These are phyloP conservation scores for Avicennia marina DNA, from an alignment of 257 asterid species.

Conservation along the genomic window DNA sequence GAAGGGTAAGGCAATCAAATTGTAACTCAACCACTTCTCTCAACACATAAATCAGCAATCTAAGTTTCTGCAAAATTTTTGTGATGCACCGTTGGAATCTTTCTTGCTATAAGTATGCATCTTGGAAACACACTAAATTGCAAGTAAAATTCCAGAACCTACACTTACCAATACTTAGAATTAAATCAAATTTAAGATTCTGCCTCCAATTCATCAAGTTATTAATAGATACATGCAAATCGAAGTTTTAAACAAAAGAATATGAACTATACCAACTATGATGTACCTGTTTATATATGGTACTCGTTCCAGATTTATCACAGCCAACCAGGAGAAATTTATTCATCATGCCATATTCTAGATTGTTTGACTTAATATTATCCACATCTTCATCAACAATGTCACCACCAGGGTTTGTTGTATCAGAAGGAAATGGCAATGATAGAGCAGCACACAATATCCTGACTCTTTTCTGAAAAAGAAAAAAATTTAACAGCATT, in stretches of 20 bases:
- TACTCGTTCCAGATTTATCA: constrained; percentile 85
- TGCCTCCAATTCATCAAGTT: too few species aligned
- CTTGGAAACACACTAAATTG: too few species aligned
- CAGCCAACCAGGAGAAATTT: constrained; percentile 74
- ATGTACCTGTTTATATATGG: constrained; percentile 81
- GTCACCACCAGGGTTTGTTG: constrained; percentile 24
- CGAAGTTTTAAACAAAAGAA: neutral
- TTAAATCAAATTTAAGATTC: too few species aligned
- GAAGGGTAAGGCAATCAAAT: too few species aligned
- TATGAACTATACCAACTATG: neutral
- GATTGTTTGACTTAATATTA: constrained; percentile 14
- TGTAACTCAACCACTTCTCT: too few species aligned
- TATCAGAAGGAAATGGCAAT: constrained; percentile 68
- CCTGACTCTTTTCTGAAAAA: constrained; percentile 60
- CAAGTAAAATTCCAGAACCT: too few species aligned
- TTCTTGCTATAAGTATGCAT: too few species aligned
- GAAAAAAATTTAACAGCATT: constrained; percentile 16
- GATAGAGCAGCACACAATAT: constrained; percentile 54
- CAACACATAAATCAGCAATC: too few species aligned
- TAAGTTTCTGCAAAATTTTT: too few species aligned
- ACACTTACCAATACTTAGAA: too few species aligned
- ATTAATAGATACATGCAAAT: too few species aligned
- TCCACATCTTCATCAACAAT: constrained; percentile 25
- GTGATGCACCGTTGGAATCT: too few species aligned
- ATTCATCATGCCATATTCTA: constrained; percentile 25